phyloP scores from a whole-genome alignment of 192 early-diverging fungal genomes.

The Podila verticillata region DNA sequence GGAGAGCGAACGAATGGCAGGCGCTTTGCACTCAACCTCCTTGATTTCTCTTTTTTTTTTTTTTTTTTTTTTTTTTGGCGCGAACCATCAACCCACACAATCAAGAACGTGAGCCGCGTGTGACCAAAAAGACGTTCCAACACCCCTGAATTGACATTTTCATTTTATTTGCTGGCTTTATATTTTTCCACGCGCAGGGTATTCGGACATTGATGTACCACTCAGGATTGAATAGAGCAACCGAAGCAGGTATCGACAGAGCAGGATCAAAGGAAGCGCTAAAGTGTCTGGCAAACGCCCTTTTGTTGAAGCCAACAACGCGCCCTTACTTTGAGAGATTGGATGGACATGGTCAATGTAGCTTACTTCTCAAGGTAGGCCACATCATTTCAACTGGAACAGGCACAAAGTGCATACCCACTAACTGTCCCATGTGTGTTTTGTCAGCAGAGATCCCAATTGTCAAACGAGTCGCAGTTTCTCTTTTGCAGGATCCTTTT shows the following conservation, averaged over 20 bases:
- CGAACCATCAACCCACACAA: background rate
- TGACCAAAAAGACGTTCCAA: background rate
- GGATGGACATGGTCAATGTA: constrained; percentile 52
- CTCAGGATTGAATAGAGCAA: constrained; percentile 30
- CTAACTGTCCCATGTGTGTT: background rate
- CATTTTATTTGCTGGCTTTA: background rate
- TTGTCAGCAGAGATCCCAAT: constrained; percentile 14
- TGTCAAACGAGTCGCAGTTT: constrained; percentile 67
- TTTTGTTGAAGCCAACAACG: constrained; percentile 62
- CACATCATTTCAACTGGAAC: background rate
- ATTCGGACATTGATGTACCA: constrained; percentile 45
- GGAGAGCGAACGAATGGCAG: background rate
- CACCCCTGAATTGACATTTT: constrained; percentile 1
- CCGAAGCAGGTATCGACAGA: constrained; percentile 43
- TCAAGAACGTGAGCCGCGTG: background rate
- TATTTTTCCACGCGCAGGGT: constrained; percentile 23
- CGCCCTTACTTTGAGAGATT: constrained; percentile 55
- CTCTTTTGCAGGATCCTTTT: constrained; percentile 73
- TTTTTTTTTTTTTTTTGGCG: background rate
- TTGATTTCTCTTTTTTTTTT: background rate
- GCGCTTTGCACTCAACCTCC: background rate
- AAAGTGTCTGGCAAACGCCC: constrained; percentile 76
- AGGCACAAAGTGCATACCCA: background rate
- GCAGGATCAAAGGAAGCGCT: constrained; percentile 58
- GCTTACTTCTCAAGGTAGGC: constrained; percentile 57